Percentiles rank a stretch among this genome's conserved stretches.
Conservation (phyloP, 1,139 yeast species). For the Blastobotrys arbuscula region DNA sequence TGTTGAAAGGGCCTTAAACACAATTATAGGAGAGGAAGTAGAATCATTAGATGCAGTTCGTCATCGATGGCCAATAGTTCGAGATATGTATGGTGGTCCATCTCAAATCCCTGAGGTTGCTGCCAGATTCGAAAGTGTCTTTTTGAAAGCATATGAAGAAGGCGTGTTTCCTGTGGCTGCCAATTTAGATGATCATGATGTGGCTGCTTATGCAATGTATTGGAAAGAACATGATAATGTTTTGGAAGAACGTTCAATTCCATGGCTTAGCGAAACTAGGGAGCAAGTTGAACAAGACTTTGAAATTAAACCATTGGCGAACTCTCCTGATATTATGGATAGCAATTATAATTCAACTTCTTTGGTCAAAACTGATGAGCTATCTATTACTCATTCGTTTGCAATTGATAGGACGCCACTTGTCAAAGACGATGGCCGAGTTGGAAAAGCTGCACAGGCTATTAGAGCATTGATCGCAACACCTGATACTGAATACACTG, state of each 20-base stretch:
- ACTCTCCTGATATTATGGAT: conserved; percentile 20
- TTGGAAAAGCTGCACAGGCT: conserved; percentile 28
- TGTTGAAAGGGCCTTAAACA: conserved; percentile 43
- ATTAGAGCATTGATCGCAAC: conserved; percentile 61
- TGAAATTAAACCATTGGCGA: conserved; percentile 30
- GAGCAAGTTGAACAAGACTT: conserved; percentile 10
- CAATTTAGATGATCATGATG: conserved; percentile 46
- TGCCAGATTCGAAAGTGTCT: conserved; percentile 54
- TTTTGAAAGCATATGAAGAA: conserved; percentile 47
- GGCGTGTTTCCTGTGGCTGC: conserved; percentile 40
- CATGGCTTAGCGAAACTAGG: conserved; percentile 34
- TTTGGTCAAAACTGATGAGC: conserved; percentile 29
- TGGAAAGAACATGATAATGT: conserved; percentile 52
- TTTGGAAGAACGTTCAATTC: conserved; percentile 20
- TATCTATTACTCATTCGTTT: conserved; percentile 20
- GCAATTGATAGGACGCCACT: background rate
- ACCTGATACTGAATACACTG: conserved; percentile 43
- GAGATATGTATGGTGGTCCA: conserved; percentile 51
- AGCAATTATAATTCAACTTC: conserved; percentile 22
- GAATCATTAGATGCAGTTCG: conserved; percentile 38
- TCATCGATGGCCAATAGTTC: conserved; percentile 57
- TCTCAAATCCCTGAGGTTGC: conserved; percentile 48
- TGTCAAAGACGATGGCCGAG: conserved; percentile 1
- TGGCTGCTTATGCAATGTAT: conserved; percentile 45
- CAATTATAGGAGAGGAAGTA: conserved; percentile 26